Evolutionary conservation across 2,329 filamentous ascomycete genomes (phyloP), one percentile per base, ranked within the genome.

Genomic region (Penicillium sp.): DNA sequence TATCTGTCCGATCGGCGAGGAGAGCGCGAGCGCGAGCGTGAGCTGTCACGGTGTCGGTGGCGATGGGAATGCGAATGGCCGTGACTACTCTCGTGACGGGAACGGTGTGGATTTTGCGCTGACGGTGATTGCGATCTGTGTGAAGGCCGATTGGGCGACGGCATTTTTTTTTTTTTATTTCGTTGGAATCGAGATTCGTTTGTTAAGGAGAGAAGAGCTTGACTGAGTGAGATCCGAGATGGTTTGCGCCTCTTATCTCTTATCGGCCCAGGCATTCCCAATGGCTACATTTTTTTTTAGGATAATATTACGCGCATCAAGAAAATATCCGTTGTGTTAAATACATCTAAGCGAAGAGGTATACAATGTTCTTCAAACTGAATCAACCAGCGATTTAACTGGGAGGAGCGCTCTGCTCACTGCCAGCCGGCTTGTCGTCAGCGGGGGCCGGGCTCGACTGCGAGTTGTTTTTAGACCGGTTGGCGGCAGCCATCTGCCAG

Each of bases 401-500:
- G 28, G 63, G 45, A 20, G 69, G 61, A 25, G 66, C 63, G 49
- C 51, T 65, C 53, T 67, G 64, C 54, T 71, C 64, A 44, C 54
- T 55, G 42, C 51, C 58, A 25, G 57, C 53, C 8, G 64, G 49
- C 31, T 56, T 55, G 41, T 63, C 62, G 36, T 42, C 59, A 16
- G 58, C 50, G 16, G 47, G 63, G 41, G 52, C 54, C 44, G 48
- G 61, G 53, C 60, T 60, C 9, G 69, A 57, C 28, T 66, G 63
- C 27, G 69, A 63, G 4, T 63, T 59, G 50, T 56, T 63, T 63
- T 73, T 75, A 30, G 69, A 65, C 49, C 69, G 83, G 63, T 81
- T 84, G 28, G 83, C 78, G 67, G 85, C 84, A 43, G 87, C 86
- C 79, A 90, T 81, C 73, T 92, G 88, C 88, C 88, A 92, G 4